These are phyloP conservation scores for Epichloe baconii DNA, from an alignment of 2,329 filamentous ascomycete genomes.

Conservation along the genomic window DNA sequence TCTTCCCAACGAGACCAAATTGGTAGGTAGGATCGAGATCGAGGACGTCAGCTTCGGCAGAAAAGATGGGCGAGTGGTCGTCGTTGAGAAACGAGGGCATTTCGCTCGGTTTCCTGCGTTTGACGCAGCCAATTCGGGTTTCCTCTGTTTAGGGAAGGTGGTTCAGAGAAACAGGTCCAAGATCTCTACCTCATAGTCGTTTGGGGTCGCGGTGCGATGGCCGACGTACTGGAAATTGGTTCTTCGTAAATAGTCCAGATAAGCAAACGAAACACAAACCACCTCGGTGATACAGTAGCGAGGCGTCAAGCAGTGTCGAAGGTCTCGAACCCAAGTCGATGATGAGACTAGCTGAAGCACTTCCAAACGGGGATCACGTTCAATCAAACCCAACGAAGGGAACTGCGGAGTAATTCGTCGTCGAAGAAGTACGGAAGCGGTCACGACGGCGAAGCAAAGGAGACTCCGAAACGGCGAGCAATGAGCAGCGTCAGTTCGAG, in stretches of 20 bases:
- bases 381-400: neutral
- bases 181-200: neutral
- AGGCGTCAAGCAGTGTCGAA: neutral
- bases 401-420: neutral
- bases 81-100: slow-evolving; percentile 45
- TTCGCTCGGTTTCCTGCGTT: slow-evolving; percentile 12
- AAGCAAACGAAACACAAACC: neutral
- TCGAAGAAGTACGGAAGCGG: neutral
- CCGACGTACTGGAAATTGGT: neutral
- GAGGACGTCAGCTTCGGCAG: slow-evolving; percentile 28
- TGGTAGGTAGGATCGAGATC: slow-evolving; percentile 29
- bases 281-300: neutral
- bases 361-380: neutral
- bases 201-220: neutral
- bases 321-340: neutral
- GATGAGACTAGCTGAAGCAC: neutral
- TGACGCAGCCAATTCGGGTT: neutral
- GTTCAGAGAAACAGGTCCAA: neutral
- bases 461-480: neutral
- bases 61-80: slow-evolving; percentile 29
- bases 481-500: neutral
- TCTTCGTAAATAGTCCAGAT: neutral
- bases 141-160: neutral
- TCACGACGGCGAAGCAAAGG: neutral
- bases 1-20: slow-evolving; percentile 22